Conservation (phyloP, 768 basidiomycete genomes). For the Calocybe gangraenosa region DNA sequence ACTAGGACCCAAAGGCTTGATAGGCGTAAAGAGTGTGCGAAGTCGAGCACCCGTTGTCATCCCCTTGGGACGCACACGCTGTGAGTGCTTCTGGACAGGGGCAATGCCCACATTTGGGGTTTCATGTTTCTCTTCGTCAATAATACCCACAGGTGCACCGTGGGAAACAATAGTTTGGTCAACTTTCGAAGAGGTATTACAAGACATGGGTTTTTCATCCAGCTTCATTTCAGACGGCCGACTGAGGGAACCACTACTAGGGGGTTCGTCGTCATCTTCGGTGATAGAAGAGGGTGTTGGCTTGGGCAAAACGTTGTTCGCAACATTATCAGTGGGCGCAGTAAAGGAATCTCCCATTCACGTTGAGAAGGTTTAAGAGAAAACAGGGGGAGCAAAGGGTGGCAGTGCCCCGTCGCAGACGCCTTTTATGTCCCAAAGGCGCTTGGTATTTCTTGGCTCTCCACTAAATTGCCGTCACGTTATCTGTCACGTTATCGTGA, state of each 20-base stretch:
- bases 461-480: no score
- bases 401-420: neutral
- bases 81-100: neutral
- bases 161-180: conserved; percentile 6
- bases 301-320: conserved; percentile 27
- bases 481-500: no score
- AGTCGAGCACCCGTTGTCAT: conserved; percentile 18
- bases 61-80: neutral
- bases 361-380: neutral
- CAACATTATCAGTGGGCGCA: conserved; percentile 22
- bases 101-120: neutral
- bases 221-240: conserved; percentile 27
- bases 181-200: conserved; percentile 1
- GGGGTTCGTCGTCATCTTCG: conserved; percentile 42
- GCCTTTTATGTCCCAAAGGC: no score
- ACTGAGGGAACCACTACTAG: conserved; percentile 34
- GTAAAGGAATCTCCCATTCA: conserved; percentile 38
- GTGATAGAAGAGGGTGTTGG: conserved; percentile 26
- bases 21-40: conserved; percentile 28
- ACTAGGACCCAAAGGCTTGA: conserved; percentile 27
- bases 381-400: neutral
- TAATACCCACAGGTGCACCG: no score
- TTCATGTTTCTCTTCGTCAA: conserved; percentile 19
- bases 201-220: conserved; percentile 1
- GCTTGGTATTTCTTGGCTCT: no score